Evolutionary conservation across 2,329 filamentous ascomycete species (phyloP), one percentile per base, ranked within the genome.

Genomic region (Mycogone perniciosa): DNA sequence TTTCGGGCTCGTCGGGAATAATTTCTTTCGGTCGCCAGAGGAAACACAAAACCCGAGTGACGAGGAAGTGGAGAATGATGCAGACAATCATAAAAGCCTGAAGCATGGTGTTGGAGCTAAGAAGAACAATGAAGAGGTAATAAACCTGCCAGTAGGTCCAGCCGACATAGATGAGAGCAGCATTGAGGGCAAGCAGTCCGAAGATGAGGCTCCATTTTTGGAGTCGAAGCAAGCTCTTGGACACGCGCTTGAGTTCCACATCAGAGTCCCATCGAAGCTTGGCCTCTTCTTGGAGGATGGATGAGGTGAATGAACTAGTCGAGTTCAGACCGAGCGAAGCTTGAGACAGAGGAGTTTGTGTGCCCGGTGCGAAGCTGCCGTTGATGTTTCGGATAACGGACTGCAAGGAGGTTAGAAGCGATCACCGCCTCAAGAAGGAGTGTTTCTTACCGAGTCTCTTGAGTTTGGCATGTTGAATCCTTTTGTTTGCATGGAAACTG

Each of bases 91-190:
- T 74, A 37, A 69, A 55, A 0, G 67, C 63, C 54, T 74, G 72
- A 0, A 73, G 59, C 26, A 70, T 62, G 0, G 74, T 75, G 56
- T 72, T 69, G 50, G 71, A 73, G 58, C 73, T 76, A 42, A 76
- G 63, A 1, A 75, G 65, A 0, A 73, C 60, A 13, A 76, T 70
- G 47, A 75, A 70, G 48, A 73, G 67, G 55, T 72, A 71, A 55
- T 70, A 71, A 11, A 68, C 62, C 49, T 74, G 64, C 56, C 67
- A 69, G 41, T 68, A 72, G 41, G 57, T 62, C 53, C 64, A 61
- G 1, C 67, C 63, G 6, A 71, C 56, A 26, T 64, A 70, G 51
- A 71, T 71, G 35, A 71, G 62, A 1, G 51, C 56, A 3, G 56
- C 68, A 45, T 71, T 71, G 55, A 71, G 56, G 2, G 59, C 46